phyloP scores from a whole-genome alignment of 2,329 filamentous ascomycete species.

The Endocalyx cinctus region DNA sequence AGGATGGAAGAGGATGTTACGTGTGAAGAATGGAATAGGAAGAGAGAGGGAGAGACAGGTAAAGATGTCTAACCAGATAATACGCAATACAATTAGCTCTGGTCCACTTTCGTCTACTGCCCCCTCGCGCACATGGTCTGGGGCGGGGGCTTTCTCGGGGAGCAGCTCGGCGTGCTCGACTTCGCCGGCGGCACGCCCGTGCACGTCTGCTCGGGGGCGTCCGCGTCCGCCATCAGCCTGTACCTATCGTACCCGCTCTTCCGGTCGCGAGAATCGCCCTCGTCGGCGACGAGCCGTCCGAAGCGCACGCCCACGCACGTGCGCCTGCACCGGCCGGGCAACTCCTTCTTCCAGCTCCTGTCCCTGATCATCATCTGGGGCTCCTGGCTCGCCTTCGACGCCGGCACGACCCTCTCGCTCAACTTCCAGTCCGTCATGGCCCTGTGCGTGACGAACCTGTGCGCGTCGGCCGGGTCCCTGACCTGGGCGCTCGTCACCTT shows the following conservation, averaged over 20 bases:
- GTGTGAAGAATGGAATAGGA: too few relatives aligned
- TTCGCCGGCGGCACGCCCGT: conserved; percentile 40
- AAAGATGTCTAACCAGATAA: too few relatives aligned
- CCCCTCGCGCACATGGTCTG: conserved; percentile 46
- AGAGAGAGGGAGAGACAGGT: too few relatives aligned
- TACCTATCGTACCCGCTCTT: conserved; percentile 47
- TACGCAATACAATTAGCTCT: conserved; percentile 30
- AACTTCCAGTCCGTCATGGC: conserved; percentile 48
- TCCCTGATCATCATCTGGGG: conserved; percentile 47
- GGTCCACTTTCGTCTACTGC: conserved; percentile 44
- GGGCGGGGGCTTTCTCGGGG: conserved; percentile 38
- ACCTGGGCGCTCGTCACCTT: conserved; percentile 44
- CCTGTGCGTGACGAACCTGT: conserved; percentile 44
- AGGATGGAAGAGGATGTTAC: too few relatives aligned
- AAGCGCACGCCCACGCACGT: conserved; percentile 41
- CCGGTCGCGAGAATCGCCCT: conserved; percentile 38
- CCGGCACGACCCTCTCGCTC: conserved; percentile 41
- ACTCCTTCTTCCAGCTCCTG: conserved; percentile 42
- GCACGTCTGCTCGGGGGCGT: conserved; percentile 39
- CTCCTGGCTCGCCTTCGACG: conserved; percentile 47
- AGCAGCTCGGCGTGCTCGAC: conserved; percentile 39
- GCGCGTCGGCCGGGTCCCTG: conserved; percentile 40
- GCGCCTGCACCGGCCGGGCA: conserved; percentile 41
- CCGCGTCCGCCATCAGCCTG: conserved; percentile 36
- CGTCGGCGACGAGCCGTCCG: too few relatives aligned